These are phyloP conservation scores for Pseudocohnilembus persalinus DNA, from an alignment of 169 alveolate genomes.

Conservation along the genomic window DNA sequence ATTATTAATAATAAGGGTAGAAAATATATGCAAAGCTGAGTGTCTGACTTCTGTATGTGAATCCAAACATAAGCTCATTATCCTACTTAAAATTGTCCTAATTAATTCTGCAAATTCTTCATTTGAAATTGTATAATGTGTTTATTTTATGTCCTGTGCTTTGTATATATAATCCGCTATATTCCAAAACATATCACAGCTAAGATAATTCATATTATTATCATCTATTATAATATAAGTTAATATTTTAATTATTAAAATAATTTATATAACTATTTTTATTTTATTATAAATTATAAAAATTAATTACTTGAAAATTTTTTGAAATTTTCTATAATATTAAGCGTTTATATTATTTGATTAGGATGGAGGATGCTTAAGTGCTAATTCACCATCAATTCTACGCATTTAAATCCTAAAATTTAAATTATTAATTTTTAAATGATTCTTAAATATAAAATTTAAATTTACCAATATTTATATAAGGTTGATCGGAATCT, in stretches of 20 bases:
- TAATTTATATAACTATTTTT: background rate
- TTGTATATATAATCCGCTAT: constrained; percentile 15
- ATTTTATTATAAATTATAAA: background rate
- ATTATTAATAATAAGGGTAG: constrained; percentile 5
- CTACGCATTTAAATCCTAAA: constrained; percentile 20
- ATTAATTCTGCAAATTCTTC: constrained; percentile 12
- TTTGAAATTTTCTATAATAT: constrained; percentile 27
- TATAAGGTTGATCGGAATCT: constrained; percentile 13
- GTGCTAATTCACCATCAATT: constrained; percentile 12
- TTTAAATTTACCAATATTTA: background rate
- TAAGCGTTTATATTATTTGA: constrained; percentile 1
- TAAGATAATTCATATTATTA: constrained; percentile 19
- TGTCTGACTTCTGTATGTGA: constrained; percentile 26
- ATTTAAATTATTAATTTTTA: background rate
- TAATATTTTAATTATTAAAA: background rate
- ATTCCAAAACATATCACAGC: constrained; percentile 35
- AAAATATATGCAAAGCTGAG: constrained; percentile 16
- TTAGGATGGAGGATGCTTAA: constrained; percentile 3
- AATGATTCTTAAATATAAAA: background rate
- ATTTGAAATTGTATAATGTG: background rate
- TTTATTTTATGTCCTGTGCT: background rate
- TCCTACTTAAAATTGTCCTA: background rate
- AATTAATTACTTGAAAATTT: constrained; percentile 18
- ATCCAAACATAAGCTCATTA: constrained; percentile 10
- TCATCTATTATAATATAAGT: constrained; percentile 3